Evolutionary conservation across 768 basidiomycete genomes (phyloP), one percentile per base, ranked within the genome.

Genomic region (Kwoniella botswanensis): DNA sequence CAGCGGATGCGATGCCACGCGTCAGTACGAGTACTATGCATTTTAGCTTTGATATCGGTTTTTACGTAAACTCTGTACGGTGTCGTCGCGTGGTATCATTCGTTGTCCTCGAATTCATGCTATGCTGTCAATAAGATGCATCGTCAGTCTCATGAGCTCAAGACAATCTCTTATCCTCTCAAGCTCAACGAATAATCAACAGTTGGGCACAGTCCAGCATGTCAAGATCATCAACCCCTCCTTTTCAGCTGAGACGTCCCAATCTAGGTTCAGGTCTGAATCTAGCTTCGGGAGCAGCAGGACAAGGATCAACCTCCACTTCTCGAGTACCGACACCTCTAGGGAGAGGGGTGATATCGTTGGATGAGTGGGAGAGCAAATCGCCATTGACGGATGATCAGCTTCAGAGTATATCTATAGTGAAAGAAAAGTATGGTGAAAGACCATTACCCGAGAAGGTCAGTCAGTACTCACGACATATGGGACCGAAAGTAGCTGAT

Each of bases 291-390:
- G 44, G 43, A 18, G 63, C 62, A 4, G 68, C 58, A 15, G 46
- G 13, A 35, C 35, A 35, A 50, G 46, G 41, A 43, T 70, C 68
- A 41, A 26, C 54, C 18, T 64, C 68, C 43, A 70, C 43, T 57
- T 70, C 68, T 2, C n/a, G 72, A 66, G 65, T 50, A 6, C 59
- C 55, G 11, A 71, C 70, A 18, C 70, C 73, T 12, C 63, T 74
- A 3, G 22, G 65, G 21, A 62, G 68, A 35, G 43, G 61, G 2
- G 76, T 67, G 24, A 76, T 82, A 52, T 79, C 80, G 5, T 68
- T 96, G 3, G 94, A 97, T 80, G 93, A 96, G 85, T 98, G 95
- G 95, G 94, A 97, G 76, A 83, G 88, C 0, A 91, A 88, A 74
- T 89, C 93, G 0, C 92, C 93, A 2, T 83, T 98, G 41, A 87